Base-by-base conservation (phyloP, 2,329 filamentous ascomycete genomes). In the Cladosporium oxysporum region DNA sequence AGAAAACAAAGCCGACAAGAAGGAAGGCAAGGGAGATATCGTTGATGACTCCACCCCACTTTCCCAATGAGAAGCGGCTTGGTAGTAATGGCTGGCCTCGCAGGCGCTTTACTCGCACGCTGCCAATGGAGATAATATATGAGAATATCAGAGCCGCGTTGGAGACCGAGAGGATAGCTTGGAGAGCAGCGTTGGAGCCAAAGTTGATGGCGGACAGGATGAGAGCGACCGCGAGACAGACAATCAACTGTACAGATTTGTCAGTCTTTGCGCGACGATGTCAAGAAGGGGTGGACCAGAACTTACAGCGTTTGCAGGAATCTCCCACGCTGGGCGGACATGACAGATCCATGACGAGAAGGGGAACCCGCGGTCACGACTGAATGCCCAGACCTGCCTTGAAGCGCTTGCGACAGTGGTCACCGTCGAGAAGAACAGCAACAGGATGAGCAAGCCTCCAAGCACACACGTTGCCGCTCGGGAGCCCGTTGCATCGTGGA, bases 151-250 rank as follows among this genome's bases (percentile, higher is more conserved):
- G 71, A 1, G 75, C 75, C 8, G 74, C 74, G 58, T 75, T 76
- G 10, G 76, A 75, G 1, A 83, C 76, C 5, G 78, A 79, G 35
- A 79, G 71, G 66, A 82, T 78, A 41, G 76, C 76, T 65, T 79
- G 77, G 69, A 81, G 77, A 4, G 79, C 78, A 11, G 76, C 70
- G n/a, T 72, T 71, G 6, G 76, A 79, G 63, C 79, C 79, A 66
- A 81, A 77, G 67, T 80, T 81, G 76, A 80, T 80, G 55, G 76
- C 76, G 12, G 74, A 73, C 18, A 80, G 72, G 37, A 78, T 63
- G 26, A 75, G 70, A 3, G 73, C 75, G 12, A 79, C 72, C 18
- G 64, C 69, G 18, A 74, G 69, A 59, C 71, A 74, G 11, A 65
- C 53, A 8, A 60, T 12, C 44, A 58, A 47, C 49, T 58, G 23